Evolutionary conservation across 495 filamentous ascomycete species (phyloP).

Genomic region (Tuber calosporum): DNA sequence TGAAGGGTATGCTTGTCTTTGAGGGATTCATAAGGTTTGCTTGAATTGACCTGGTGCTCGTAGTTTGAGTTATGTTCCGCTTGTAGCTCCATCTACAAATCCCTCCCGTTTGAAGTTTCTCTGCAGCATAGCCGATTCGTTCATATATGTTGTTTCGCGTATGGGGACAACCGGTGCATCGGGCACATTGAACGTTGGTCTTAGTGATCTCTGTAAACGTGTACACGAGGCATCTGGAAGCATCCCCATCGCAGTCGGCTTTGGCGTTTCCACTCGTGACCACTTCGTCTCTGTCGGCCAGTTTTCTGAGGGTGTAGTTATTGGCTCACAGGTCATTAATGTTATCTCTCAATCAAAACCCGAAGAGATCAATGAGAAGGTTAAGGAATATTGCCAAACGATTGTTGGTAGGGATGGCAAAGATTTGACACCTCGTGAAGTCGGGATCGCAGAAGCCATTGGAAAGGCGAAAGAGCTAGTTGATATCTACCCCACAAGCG

Average conservation of each 20-base stretch:
- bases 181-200: conserved; percentile 66
- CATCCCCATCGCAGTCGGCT: conserved; percentile 83
- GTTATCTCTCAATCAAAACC: conserved; percentile 62
- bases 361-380: conserved; percentile 63
- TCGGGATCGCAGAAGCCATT: conserved; percentile 59
- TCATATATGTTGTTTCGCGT: conserved; percentile 97
- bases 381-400: conserved; percentile 76
- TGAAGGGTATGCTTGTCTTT: conserved; percentile 52
- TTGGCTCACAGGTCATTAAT: conserved; percentile 87
- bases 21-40: neutral
- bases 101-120: conserved; percentile 86
- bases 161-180: conserved; percentile 95
- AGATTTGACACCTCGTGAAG: conserved; percentile 51
- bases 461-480: conserved; percentile 49
- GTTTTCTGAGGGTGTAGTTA: conserved; percentile 91
- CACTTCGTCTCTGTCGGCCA: conserved; percentile 81
- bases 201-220: conserved; percentile 69
- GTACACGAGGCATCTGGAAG: conserved; percentile 93
- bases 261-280: conserved; percentile 90
- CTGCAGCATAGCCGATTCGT: conserved; percentile 94
- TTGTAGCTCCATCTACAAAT: conserved; percentile 92
- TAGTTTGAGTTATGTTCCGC: conserved; percentile 84
- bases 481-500: conserved; percentile 52
- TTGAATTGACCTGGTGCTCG: neutral
- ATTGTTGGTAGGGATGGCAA: conserved; percentile 60